Evolutionary conservation across 2,329 filamentous ascomycete genomes (phyloP).

Genomic region (Ophiocordyceps camponoti-rufipedis): DNA sequence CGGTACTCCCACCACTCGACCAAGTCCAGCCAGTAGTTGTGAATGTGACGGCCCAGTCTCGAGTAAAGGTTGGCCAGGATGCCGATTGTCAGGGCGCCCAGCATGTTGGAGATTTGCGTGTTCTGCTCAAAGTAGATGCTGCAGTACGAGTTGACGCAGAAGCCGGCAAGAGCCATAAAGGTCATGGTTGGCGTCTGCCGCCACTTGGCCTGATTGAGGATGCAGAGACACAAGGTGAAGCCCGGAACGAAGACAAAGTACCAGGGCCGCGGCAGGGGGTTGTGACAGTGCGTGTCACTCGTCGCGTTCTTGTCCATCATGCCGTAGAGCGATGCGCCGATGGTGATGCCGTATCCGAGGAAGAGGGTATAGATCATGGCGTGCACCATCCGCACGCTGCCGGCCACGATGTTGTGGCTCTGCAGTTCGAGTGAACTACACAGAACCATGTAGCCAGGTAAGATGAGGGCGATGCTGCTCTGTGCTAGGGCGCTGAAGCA

Average conservation of each 20-base stretch:
- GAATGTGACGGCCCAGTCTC: constrained; percentile 38
- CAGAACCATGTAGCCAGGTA: constrained; percentile 38
- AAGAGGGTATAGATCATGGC: constrained; percentile 60
- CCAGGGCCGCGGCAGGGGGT: constrained; percentile 23
- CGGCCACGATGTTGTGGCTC: constrained; percentile 50
- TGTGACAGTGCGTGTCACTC: constrained; percentile 20
- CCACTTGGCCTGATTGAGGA: constrained; percentile 71
- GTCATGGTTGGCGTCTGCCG: constrained; percentile 63
- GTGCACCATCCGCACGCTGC: constrained; percentile 58
- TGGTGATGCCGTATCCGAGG: constrained; percentile 56
- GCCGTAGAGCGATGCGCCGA: constrained; percentile 48
- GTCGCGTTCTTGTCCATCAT: constrained; percentile 39
- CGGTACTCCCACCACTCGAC: constrained; percentile 29
- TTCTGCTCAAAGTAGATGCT: constrained; percentile 48
- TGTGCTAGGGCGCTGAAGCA: constrained; percentile 58
- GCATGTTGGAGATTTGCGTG: constrained; percentile 57
- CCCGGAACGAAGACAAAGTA: constrained; percentile 57
- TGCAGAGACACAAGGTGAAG: constrained; percentile 57
- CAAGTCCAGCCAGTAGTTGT: constrained; percentile 34
- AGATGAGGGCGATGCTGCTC: constrained; percentile 56
- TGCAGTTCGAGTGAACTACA: constrained; percentile 45
- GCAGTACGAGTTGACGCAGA: constrained; percentile 57
- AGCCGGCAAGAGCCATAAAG: constrained; percentile 54
- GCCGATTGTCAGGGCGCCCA: constrained; percentile 60
- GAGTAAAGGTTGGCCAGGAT: constrained; percentile 66